A percentile compares a stretch with the other conserved stretches of the same genome.
Conservation (phyloP, 345 rosid species). For the Brassica napus region DNA sequence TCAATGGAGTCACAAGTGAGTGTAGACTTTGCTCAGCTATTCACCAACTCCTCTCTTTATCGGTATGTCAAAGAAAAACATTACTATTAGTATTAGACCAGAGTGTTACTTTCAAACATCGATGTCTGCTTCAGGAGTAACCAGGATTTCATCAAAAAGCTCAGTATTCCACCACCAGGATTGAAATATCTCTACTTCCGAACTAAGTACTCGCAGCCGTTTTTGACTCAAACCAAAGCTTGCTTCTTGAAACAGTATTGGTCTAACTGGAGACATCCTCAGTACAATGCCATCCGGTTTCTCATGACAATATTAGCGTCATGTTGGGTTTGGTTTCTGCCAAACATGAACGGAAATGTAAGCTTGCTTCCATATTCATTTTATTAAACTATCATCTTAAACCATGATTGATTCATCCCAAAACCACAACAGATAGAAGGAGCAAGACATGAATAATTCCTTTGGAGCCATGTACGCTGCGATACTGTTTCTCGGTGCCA, state of each 20-base stretch:
- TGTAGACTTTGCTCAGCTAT: slow-evolving; percentile 70
- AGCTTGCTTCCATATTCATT: no score
- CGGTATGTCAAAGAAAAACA: slow-evolving; percentile 44
- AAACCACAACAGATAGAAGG: slow-evolving; percentile 39
- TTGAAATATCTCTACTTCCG: slow-evolving; percentile 43
- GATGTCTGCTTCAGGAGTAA: slow-evolving; percentile 53
- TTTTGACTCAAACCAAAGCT: no score
- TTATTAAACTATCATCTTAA: slow-evolving; percentile 6
- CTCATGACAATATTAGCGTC: no score
- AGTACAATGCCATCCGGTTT: no score
- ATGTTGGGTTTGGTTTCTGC: no score
- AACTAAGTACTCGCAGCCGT: no score
- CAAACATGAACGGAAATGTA: no score
- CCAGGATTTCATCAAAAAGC: slow-evolving; percentile 59
- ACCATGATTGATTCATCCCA: neutral
- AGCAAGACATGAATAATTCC: slow-evolving; percentile 64
- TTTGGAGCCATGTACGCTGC: slow-evolving; percentile 67
- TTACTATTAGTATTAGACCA: neutral
- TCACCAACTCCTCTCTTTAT: slow-evolving; percentile 58
- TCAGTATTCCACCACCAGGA: slow-evolving; percentile 58
- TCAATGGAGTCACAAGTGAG: slow-evolving; percentile 63
- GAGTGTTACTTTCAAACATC: neutral
- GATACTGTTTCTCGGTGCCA: slow-evolving; percentile 39
- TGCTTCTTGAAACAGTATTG: no score
- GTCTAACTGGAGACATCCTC: no score